Evolutionary conservation across 441 rosid genomes (phyloP).

Genomic region (Eruca vesicaria): DNA sequence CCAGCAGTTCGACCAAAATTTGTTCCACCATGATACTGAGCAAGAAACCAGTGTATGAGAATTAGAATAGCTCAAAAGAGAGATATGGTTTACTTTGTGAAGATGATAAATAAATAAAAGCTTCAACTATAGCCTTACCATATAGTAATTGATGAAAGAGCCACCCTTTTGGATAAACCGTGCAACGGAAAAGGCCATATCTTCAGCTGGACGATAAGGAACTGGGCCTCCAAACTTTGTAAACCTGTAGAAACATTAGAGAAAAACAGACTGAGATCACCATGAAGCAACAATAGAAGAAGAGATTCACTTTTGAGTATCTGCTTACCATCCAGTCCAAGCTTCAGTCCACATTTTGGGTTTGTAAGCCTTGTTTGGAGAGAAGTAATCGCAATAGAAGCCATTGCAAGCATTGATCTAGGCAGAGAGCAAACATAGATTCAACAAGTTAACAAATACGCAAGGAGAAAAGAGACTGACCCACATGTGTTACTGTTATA

Average conservation of each 20-base stretch:
- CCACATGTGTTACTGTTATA: slow-evolving; percentile 14
- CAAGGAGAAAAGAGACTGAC: slow-evolving; percentile 1
- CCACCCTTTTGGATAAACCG: slow-evolving; percentile 97
- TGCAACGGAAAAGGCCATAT: slow-evolving; percentile 93
- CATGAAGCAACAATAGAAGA: neutral
- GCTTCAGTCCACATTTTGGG: slow-evolving; percentile 99
- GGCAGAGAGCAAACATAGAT: slow-evolving; percentile 14
- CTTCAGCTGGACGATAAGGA: slow-evolving; percentile 96
- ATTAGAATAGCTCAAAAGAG: neutral
- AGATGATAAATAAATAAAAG: neutral
- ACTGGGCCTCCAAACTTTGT: slow-evolving; percentile 95
- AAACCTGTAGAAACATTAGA: slow-evolving; percentile 49
- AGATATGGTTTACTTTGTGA: slow-evolving; percentile 4
- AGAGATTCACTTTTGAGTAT: neutral
- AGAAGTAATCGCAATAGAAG: slow-evolving; percentile 90
- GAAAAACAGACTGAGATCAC: slow-evolving; percentile 12
- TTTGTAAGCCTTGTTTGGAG: slow-evolving; percentile 87
- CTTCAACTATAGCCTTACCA: slow-evolving; percentile 50
- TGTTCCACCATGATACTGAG: slow-evolving; percentile 97
- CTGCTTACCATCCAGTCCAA: slow-evolving; percentile 93
- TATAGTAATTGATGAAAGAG: slow-evolving; percentile 85
- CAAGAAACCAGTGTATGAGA: slow-evolving; percentile 25
- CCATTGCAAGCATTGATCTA: slow-evolving; percentile 97
- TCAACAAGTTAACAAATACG: slow-evolving; percentile 14
- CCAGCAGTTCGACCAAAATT: slow-evolving; percentile 99